Evolutionary conservation across 1,284 basidiomycete genomes (phyloP).

Genomic region (Farysia itapuensis): DNA sequence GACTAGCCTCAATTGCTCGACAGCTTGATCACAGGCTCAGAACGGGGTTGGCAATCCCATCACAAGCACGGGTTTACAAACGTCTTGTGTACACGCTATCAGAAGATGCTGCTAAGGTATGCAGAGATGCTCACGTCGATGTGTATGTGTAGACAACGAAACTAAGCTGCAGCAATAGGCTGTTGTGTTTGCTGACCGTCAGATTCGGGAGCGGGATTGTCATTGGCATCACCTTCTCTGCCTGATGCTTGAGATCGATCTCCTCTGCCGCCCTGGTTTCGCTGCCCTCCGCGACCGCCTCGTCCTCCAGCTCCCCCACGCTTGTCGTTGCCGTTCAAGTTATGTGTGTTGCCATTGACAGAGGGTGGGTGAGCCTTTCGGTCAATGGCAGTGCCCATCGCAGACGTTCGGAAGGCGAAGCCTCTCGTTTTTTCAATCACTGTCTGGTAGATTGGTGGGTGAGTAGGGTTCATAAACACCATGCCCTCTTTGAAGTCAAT

Average conservation of each 20-base stretch:
- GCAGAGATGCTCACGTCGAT: no score
- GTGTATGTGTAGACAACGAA: no score
- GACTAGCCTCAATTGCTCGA: no score
- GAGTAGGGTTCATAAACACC: slow-evolving; percentile 89
- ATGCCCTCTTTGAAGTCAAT: slow-evolving; percentile 96
- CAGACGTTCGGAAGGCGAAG: slow-evolving; percentile 85
- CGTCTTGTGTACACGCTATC: no score
- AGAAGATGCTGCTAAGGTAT: no score
- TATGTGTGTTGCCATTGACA: slow-evolving; percentile 32
- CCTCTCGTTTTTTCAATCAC: slow-evolving; percentile 96
- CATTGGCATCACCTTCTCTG: slow-evolving; percentile 21
- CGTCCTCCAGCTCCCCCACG: slow-evolving; percentile 40
- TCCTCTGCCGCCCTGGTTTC: slow-evolving; percentile 32
- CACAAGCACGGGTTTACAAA: no score
- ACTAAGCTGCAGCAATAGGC: slow-evolving; percentile 28
- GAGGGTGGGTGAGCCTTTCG: slow-evolving; percentile 61
- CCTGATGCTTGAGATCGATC: slow-evolving; percentile 23
- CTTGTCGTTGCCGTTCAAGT: slow-evolving; percentile 41
- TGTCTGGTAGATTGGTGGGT: slow-evolving; percentile 86
- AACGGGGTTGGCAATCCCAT: no score
- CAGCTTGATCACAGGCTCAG: no score
- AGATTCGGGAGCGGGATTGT: slow-evolving; percentile 13
- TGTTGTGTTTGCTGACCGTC: slow-evolving; percentile 26
- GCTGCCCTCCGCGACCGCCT: slow-evolving; percentile 45
- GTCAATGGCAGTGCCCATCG: slow-evolving; percentile 80